Conservation (phyloP, 2,329 filamentous ascomycete genomes). For the Leptographium galeiforme region DNA sequence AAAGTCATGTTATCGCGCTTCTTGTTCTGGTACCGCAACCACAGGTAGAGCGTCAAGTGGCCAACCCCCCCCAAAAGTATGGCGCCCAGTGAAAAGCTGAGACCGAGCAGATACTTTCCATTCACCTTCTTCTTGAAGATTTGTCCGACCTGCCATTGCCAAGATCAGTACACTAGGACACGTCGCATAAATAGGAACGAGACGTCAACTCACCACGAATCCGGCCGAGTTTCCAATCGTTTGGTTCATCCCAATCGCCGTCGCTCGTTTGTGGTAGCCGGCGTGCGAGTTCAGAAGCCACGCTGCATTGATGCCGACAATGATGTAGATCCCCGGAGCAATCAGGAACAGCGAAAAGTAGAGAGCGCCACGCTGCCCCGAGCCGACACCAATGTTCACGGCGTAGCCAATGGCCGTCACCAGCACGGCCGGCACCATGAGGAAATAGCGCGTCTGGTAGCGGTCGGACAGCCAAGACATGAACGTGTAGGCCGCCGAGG, state of each 20-base stretch:
- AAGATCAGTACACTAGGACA: no score
- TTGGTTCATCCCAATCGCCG: conserved; percentile 1
- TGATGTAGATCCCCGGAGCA: conserved; percentile 11
- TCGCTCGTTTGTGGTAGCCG: not conserved
- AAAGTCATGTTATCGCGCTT: not conserved
- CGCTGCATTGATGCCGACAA: conserved; percentile 10
- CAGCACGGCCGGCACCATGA: not conserved
- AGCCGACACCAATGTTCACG: conserved; percentile 7
- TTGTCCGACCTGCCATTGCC: not conserved
- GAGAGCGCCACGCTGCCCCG: conserved; percentile 12
- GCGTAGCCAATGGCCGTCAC: conserved; percentile 5
- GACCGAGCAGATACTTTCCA: not conserved
- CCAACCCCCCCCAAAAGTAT: not conserved
- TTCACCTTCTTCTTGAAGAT: not conserved
- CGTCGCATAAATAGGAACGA: no score
- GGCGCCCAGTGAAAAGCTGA: not conserved
- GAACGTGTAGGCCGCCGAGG: conserved; percentile 14
- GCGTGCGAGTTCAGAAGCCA: not conserved
- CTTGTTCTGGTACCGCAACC: not conserved
- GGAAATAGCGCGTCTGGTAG: conserved; percentile 21
- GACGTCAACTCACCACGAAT: not conserved
- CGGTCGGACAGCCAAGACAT: conserved; percentile 16
- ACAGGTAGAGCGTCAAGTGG: not conserved
- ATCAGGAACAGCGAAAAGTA: conserved; percentile 11
- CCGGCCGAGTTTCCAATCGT: conserved; percentile 14